phyloP scores from a whole-genome alignment of 345 rosid genomes.

The thale cress (Arabidopsis thaliana) region DNA sequence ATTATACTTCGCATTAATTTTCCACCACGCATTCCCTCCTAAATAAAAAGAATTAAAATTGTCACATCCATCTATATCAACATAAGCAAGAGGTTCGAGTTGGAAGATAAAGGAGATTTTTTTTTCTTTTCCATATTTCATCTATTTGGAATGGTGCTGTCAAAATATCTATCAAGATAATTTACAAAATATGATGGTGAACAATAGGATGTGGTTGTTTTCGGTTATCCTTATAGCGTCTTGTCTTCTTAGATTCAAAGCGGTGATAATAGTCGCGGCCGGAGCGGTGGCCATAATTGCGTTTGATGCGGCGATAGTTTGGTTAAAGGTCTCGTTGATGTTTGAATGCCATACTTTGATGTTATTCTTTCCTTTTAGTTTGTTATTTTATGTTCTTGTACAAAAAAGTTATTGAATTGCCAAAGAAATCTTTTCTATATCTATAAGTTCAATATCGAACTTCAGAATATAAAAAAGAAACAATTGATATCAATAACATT shows the following conservation, averaged over 20 bases:
- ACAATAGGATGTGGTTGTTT: constrained; percentile 4
- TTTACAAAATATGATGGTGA: constrained; percentile 9
- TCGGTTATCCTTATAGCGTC: constrained; percentile 15
- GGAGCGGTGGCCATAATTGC: constrained; percentile 8
- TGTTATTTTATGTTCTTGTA: constrained; percentile 2
- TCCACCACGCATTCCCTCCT: constrained; percentile 19
- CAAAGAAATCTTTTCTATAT: neutral
- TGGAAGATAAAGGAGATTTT: constrained; percentile 2
- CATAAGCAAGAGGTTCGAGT: constrained; percentile 12
- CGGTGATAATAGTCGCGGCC: constrained; percentile 9
- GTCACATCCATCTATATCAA: constrained; percentile 15
- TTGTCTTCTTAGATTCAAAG: constrained; percentile 33
- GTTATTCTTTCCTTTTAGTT: constrained; percentile 27
- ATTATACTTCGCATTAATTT: constrained; percentile 21
- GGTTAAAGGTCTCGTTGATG: constrained; percentile 27
- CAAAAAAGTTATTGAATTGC: neutral
- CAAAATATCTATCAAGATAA: neutral
- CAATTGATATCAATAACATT: neutral
- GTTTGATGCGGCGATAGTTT: constrained; percentile 26
- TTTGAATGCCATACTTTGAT: constrained; percentile 21
- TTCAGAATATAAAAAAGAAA: neutral
- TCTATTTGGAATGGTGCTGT: neutral
- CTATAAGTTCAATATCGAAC: no score
- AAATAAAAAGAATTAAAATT: neutral
- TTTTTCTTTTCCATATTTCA: neutral